Percentiles rank a stretch among this genome's conserved stretches.
These are phyloP conservation scores for Aspergillus uvarum DNA, from an alignment of 2,329 filamentous ascomycete genomes.

Conservation along the genomic window DNA sequence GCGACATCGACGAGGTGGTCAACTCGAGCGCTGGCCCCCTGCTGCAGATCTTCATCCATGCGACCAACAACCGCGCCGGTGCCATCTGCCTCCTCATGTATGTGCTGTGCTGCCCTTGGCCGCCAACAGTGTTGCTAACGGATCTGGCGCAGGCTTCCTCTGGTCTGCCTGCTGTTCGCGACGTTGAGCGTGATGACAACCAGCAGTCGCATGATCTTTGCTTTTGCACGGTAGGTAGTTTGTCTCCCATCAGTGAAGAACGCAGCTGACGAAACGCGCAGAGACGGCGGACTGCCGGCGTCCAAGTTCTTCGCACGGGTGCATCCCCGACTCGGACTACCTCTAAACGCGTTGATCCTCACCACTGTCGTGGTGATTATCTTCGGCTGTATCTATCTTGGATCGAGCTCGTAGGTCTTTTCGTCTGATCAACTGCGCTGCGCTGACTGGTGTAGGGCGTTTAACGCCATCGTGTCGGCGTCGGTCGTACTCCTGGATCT, in stretches of 20 bases:
- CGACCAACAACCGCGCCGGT: constrained; percentile 61
- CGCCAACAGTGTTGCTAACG: constrained; percentile 8
- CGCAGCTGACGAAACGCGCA: constrained; percentile 13
- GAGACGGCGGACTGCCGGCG: constrained; percentile 65
- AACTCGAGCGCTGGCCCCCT: constrained; percentile 57
- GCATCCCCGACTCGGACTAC: constrained; percentile 60
- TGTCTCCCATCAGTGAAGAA: neutral
- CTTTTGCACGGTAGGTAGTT: constrained; percentile 26
- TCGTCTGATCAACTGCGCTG: fast-evolving
- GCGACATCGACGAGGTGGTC: constrained; percentile 57
- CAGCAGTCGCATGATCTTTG: constrained; percentile 34
- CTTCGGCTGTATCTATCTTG: constrained; percentile 69
- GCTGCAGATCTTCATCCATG: constrained; percentile 61
- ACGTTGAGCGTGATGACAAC: constrained; percentile 34
- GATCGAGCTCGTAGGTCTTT: constrained; percentile 47
- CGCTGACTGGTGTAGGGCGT: constrained; percentile 50
- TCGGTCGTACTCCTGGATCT: constrained; percentile 70
- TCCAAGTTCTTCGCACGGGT: constrained; percentile 61
- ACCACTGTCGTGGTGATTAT: constrained; percentile 62
- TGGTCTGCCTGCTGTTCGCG: constrained; percentile 30
- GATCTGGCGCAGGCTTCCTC: constrained; percentile 21
- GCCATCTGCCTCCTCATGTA: constrained; percentile 63
- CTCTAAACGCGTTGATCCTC: constrained; percentile 64
- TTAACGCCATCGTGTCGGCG: constrained; percentile 69
- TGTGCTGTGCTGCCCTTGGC: constrained; percentile 6